A percentile compares a stretch with the other conserved stretches of the same genome.
Evolutionary conservation across 768 basidiomycete species (phyloP).

Genomic region (Galerina sulciceps): DNA sequence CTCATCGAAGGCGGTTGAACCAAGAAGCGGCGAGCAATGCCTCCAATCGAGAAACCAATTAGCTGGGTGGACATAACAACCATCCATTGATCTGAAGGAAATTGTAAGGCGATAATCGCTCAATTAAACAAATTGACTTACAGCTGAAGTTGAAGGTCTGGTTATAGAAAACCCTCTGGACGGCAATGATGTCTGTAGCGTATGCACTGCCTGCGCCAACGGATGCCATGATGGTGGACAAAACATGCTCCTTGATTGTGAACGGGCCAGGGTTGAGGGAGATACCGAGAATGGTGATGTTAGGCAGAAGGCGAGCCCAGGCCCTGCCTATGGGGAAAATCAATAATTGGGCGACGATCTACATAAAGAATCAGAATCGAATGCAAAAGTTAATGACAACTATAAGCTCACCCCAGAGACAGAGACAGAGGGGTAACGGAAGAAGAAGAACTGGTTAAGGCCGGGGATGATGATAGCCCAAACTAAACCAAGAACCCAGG

Average conservation of each 20-base stretch:
- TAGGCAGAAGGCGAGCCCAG: conserved; percentile 60
- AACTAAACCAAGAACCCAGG: conserved; percentile 73
- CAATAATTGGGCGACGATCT: conserved; percentile 72
- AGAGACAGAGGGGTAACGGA: conserved; percentile 71
- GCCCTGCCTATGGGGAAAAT: conserved; percentile 67
- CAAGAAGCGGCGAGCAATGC: conserved; percentile 73
- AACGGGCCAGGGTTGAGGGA: conserved; percentile 71
- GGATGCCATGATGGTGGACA: conserved; percentile 56
- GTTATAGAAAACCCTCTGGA: conserved; percentile 74
- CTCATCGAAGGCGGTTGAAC: conserved; percentile 77
- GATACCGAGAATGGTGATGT: conserved; percentile 54
- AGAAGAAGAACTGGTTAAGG: conserved; percentile 79
- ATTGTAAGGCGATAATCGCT: conserved; percentile 7
- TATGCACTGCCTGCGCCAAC: conserved; percentile 60
- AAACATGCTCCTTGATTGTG: conserved; percentile 75
- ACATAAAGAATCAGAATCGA: background rate
- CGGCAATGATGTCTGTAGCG: conserved; percentile 78
- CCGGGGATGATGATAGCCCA: conserved; percentile 70
- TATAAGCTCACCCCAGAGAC: conserved; percentile 47
- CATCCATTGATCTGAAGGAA: conserved; percentile 72
- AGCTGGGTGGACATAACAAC: conserved; percentile 76
- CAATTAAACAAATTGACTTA: conserved; percentile 31
- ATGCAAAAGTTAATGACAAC: background rate
- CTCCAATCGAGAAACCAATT: conserved; percentile 84
- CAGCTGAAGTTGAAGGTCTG: conserved; percentile 64